These are phyloP conservation scores for Blakeslea trispora DNA, from an alignment of 371 early-diverging fungal species.

Conservation along the genomic window DNA sequence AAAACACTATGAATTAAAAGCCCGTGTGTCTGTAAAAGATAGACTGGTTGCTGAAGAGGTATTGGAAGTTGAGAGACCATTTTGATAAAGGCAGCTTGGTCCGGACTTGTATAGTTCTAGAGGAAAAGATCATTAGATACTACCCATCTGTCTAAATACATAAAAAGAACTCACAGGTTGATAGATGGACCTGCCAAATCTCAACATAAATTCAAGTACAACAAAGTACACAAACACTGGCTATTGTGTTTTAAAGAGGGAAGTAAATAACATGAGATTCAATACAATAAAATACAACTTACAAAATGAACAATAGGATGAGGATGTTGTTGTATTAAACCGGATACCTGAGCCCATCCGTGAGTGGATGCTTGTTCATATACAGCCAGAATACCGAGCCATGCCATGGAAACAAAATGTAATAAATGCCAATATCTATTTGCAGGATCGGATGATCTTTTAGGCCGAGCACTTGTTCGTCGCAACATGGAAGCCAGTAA, in stretches of 20 bases:
- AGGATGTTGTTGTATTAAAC: constrained; percentile 20
- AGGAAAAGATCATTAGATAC: too few species aligned
- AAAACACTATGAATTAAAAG: constrained; percentile 10
- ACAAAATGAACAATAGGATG: constrained; percentile 24
- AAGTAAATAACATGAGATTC: too few species aligned
- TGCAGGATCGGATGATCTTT: constrained; percentile 9
- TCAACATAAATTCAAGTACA: constrained; percentile 53
- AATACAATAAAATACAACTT: too few species aligned
- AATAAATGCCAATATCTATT: constrained; percentile 56
- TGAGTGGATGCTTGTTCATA: constrained; percentile 45
- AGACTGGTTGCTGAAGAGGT: constrained; percentile 11
- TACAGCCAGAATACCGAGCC: constrained; percentile 52
- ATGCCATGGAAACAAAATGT: constrained; percentile 51
- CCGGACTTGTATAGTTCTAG: constrained; percentile 16
- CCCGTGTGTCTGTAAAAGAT: constrained; percentile 20
- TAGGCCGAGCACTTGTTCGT: constrained; percentile 8
- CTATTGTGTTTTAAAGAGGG: constrained; percentile 21
- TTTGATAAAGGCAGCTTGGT: constrained; percentile 9
- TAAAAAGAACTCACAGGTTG: constrained; percentile 44
- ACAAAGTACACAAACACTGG: constrained; percentile 68
- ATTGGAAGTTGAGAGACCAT: constrained; percentile 16
- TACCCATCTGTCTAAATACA: not conserved
- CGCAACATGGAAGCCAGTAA: constrained; percentile 17
- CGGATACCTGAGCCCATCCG: constrained; percentile 35
- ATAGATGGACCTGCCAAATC: constrained; percentile 49